phyloP scores from a whole-genome alignment of 176 grass and related monocot species.

The Urochloa ruziziensis region DNA sequence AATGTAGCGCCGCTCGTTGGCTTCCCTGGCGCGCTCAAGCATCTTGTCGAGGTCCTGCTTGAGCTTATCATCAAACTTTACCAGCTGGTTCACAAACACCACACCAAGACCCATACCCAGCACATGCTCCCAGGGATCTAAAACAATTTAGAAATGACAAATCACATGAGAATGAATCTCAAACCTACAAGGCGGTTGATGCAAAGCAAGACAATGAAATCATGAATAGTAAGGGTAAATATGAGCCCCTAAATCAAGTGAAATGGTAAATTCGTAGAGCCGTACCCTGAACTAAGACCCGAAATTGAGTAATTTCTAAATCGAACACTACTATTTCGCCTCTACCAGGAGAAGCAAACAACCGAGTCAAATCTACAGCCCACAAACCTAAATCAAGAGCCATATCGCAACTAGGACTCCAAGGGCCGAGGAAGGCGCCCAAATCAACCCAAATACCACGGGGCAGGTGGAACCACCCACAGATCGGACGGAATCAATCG shows the following conservation, averaged over 20 bases:
- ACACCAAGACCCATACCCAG: conserved; percentile 80
- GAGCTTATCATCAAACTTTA: conserved; percentile 86
- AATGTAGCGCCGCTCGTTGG: conserved; percentile 91
- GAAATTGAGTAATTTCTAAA: background rate
- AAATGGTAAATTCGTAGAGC: background rate
- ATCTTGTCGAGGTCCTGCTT: conserved; percentile 94
- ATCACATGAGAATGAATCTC: background rate
- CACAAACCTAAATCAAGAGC: conserved; percentile 27
- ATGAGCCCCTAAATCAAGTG: conserved; percentile 4
- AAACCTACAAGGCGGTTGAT: background rate
- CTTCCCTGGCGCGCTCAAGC: conserved; percentile 84
- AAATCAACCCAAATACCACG: background rate
- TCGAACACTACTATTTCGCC: background rate
- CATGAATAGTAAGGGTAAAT: background rate
- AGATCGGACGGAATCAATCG: conserved; percentile 13
- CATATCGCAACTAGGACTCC: conserved; percentile 4
- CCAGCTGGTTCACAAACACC: conserved; percentile 83
- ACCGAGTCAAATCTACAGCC: background rate
- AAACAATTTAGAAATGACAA: conserved; percentile 2
- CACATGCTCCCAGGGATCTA: conserved; percentile 98
- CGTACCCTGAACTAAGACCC: background rate
- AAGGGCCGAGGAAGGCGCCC: background rate
- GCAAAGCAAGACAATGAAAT: background rate
- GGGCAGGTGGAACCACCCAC: background rate
- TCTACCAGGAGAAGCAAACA: background rate